Evolutionary conservation across 192 early-diverging fungal species (phyloP).

Genomic region (Pecoramyces ruminantium): DNA sequence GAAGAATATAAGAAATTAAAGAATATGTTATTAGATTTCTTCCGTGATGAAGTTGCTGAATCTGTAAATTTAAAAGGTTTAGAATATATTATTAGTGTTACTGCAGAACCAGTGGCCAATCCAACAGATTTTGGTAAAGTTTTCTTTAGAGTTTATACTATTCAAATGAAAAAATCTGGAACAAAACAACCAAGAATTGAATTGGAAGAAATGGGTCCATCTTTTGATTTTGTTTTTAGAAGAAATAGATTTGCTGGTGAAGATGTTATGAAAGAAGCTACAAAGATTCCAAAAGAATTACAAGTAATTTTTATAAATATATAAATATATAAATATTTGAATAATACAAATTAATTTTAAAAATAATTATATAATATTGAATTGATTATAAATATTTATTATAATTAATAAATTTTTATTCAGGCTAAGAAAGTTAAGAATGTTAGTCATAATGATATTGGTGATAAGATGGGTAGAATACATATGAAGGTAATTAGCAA

Average conservation of each 20-base stretch:
- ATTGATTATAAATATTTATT: not conserved
- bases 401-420: constrained; percentile 1
- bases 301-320: constrained; percentile 21
- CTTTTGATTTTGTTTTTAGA: constrained; percentile 60
- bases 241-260: constrained; percentile 50
- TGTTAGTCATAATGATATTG: constrained; percentile 66
- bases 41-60: constrained; percentile 59
- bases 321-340: not conserved
- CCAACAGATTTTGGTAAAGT: constrained; percentile 38
- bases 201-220: constrained; percentile 84
- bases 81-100: constrained; percentile 73
- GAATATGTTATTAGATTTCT: constrained; percentile 77
- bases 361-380: not conserved
- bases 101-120: constrained; percentile 38
- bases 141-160: constrained; percentile 65
- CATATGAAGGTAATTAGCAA: constrained; percentile 55
- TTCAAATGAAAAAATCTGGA: constrained; percentile 74
- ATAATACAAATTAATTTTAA: not conserved
- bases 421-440: constrained; percentile 84
- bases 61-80: constrained; percentile 70
- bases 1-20: constrained; percentile 55
- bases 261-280: constrained; percentile 71
- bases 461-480: constrained; percentile 77
- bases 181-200: constrained; percentile 77
- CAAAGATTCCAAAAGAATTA: constrained; percentile 69